These are phyloP conservation scores for Periconia sp. DNA, from an alignment of 2,329 filamentous ascomycete species.

Conservation along the genomic window DNA sequence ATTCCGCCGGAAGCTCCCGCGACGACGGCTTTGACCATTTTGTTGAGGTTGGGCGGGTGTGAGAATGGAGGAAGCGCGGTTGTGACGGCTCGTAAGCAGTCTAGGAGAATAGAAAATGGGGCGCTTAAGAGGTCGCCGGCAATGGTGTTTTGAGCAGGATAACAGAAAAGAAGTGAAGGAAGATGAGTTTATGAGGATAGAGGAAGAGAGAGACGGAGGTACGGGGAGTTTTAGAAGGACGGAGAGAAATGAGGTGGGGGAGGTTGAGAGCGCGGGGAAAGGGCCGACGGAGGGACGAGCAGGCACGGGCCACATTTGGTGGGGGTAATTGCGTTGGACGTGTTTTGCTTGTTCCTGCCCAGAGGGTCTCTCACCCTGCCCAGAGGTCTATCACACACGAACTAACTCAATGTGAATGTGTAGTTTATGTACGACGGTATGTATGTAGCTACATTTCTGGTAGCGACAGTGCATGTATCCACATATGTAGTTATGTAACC, in stretches of 20 bases:
- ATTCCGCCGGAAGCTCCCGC: slow-evolving; percentile 97
- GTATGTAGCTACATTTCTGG: too few relatives aligned
- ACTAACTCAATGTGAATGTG: too few relatives aligned
- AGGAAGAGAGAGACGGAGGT: slow-evolving; percentile 3
- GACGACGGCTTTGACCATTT: slow-evolving; percentile 59
- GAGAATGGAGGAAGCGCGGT: slow-evolving; percentile 19
- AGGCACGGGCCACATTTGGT: slow-evolving; percentile 28
- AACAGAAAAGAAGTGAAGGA: neutral
- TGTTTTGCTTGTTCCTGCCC: slow-evolving; percentile 1
- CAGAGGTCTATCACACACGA: too few relatives aligned
- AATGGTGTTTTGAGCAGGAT: slow-evolving; percentile 1
- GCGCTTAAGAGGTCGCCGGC: too few relatives aligned
- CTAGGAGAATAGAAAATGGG: too few relatives aligned
- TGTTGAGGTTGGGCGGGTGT: slow-evolving; percentile 22
- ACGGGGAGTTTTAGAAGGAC: slow-evolving; percentile 9
- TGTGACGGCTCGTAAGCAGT: neutral
- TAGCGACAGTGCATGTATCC: too few relatives aligned
- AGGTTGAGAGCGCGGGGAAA: slow-evolving; percentile 10
- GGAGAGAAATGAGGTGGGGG: too few relatives aligned
- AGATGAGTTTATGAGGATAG: neutral
- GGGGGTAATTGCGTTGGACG: slow-evolving; percentile 25
- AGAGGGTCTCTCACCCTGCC: too few relatives aligned
- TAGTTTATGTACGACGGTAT: too few relatives aligned
- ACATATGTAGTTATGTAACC: too few relatives aligned
- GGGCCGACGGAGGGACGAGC: slow-evolving; percentile 23